Percentiles rank a stretch among this genome's conserved stretches.
Conservation (phyloP, 177 flowering plant species). For the Tripterygium wilfordii region DNA sequence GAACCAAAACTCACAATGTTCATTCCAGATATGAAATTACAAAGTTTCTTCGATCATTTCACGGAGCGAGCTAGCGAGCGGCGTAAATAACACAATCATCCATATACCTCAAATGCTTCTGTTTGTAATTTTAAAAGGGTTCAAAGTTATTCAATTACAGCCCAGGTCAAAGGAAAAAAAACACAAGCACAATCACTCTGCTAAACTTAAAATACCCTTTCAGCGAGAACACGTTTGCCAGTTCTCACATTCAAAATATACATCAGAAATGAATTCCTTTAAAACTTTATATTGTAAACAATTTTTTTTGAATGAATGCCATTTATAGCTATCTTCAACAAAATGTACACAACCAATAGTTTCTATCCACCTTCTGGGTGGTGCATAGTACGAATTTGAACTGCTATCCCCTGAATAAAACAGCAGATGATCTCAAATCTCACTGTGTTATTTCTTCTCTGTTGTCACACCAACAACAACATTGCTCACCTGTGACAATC, state of each 20-base stretch:
- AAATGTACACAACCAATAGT: constrained; percentile 14
- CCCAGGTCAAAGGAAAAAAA: too few relatives aligned
- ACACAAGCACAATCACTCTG: too few relatives aligned
- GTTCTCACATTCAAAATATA: constrained; percentile 1
- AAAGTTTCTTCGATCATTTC: too few relatives aligned
- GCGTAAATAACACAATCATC: too few relatives aligned
- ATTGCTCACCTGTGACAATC: constrained; percentile 71
- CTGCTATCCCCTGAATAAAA: background rate
- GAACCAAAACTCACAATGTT: too few relatives aligned
- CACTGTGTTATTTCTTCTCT: constrained; percentile 38
- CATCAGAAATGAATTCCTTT: constrained; percentile 1
- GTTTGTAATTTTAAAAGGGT: too few relatives aligned
- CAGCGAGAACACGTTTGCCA: too few relatives aligned
- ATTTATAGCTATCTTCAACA: background rate
- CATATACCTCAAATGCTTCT: too few relatives aligned
- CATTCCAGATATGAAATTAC: too few relatives aligned
- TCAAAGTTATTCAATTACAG: too few relatives aligned
- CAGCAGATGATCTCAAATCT: background rate
- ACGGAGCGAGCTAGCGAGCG: too few relatives aligned
- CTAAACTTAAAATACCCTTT: too few relatives aligned
- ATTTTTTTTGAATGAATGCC: background rate
- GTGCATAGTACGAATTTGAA: background rate
- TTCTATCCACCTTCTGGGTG: constrained; percentile 5
- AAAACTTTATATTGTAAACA: background rate
- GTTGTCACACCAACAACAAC: constrained; percentile 97